Evolutionary conservation across 1,139 yeast species (phyloP).

Genomic region (Protomyces inouyei): DNA sequence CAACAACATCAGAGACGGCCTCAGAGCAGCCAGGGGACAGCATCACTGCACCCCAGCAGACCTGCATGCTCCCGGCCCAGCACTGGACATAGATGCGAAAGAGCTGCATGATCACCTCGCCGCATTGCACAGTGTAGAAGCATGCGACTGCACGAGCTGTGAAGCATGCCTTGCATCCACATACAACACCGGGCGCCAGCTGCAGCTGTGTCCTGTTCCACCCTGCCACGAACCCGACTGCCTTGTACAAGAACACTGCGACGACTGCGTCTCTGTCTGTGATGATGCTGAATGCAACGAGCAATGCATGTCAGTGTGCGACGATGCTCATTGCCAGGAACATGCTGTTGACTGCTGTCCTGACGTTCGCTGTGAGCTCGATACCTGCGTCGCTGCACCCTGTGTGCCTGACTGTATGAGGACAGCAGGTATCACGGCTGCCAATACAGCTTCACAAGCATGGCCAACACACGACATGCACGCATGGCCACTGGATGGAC

Average conservation of each 20-base stretch:
- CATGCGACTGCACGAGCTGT: not conserved
- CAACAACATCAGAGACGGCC: not conserved
- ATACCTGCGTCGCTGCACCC: not conserved
- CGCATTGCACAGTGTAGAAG: not conserved
- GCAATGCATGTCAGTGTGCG: not conserved
- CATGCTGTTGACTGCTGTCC: not conserved
- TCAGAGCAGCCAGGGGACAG: not conserved
- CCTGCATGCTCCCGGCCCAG: not conserved
- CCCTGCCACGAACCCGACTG: not conserved
- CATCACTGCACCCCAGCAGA: not conserved
- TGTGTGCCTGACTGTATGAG: not conserved
- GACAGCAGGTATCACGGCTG: too few species aligned
- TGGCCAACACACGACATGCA: too few species aligned
- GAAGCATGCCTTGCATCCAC: not conserved
- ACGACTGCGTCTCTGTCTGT: not conserved
- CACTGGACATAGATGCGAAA: not conserved
- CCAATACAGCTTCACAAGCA: too few species aligned
- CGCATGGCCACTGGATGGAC: too few species aligned
- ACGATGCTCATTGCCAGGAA: not conserved
- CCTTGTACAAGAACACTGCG: not conserved
- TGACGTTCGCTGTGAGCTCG: not conserved
- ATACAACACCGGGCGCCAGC: not conserved
- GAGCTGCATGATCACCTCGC: not conserved
- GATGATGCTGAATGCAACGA: not conserved
- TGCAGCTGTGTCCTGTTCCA: not conserved